These are phyloP conservation scores for Capsicum baccatum DNA, from an alignment of 257 asterid genomes.

Conservation along the genomic window DNA sequence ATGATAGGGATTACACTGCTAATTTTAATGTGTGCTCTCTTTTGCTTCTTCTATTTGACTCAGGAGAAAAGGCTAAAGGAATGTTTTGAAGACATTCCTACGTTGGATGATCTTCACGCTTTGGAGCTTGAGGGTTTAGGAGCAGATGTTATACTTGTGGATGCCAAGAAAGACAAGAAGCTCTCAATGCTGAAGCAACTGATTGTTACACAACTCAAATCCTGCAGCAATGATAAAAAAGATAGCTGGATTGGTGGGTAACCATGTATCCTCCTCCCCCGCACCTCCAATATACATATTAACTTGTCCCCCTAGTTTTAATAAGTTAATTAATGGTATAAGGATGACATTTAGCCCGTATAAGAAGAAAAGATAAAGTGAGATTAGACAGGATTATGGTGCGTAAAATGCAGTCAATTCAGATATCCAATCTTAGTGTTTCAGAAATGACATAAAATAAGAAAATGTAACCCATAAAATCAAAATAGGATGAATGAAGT, in stretches of 20 bases:
- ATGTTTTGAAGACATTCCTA: constrained; percentile 74
- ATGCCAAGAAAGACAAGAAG: constrained; percentile 83
- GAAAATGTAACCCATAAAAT: not conserved
- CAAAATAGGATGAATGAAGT: not conserved
- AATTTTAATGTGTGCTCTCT: not conserved
- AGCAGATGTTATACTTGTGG: constrained; percentile 88
- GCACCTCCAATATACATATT: not conserved
- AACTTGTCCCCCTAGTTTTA: constrained; percentile 13
- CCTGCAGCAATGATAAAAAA: constrained; percentile 86
- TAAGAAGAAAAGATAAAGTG: not conserved
- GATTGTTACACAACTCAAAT: constrained; percentile 68
- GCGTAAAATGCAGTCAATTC: not conserved
- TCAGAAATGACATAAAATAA: not conserved
- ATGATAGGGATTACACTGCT: not conserved
- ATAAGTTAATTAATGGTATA: not conserved
- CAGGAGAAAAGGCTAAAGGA: constrained; percentile 96
- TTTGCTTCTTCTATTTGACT: constrained; percentile 16
- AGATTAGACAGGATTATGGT: not conserved
- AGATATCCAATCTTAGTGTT: constrained; percentile 13
- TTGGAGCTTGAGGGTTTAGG: constrained; percentile 81
- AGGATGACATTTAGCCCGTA: not conserved
- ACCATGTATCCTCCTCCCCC: not conserved
- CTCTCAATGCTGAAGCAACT: constrained; percentile 86
- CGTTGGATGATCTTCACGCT: constrained; percentile 81
- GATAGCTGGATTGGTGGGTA: constrained; percentile 95